These are phyloP conservation scores for Komagataella populi DNA, from an alignment of 805 yeast genomes.

Conservation along the genomic window DNA sequence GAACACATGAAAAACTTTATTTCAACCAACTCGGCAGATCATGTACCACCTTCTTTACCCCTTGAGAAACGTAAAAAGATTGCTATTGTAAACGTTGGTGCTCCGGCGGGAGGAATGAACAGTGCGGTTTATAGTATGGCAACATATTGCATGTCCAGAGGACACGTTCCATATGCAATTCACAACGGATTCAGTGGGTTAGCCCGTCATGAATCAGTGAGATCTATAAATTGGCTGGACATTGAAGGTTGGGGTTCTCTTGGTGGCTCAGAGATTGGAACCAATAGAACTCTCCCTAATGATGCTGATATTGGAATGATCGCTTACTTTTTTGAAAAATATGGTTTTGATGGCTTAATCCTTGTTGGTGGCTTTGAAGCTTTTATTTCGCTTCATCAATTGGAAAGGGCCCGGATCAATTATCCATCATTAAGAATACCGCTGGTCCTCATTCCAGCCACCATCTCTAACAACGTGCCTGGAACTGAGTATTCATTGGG, in stretches of 20 bases:
- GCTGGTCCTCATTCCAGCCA: conserved; percentile 86
- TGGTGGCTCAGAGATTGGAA: conserved; percentile 97
- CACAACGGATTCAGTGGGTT: conserved; percentile 91
- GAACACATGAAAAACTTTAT: conserved; percentile 68
- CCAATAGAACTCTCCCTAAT: conserved; percentile 77
- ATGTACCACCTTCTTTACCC: conserved; percentile 47
- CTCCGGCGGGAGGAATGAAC: conserved; percentile 95
- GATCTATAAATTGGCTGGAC: conserved; percentile 66
- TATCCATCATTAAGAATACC: conserved; percentile 94
- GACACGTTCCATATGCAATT: conserved; percentile 84
- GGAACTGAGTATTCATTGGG: conserved; percentile 96
- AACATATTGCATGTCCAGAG: conserved; percentile 73
- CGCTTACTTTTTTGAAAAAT: conserved; percentile 87
- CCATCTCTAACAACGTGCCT: conserved; percentile 97
- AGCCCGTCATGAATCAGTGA: conserved; percentile 76
- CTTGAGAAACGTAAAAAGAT: conserved; percentile 49
- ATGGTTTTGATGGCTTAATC: conserved; percentile 75
- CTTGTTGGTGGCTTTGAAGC: conserved; percentile 97
- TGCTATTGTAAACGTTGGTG: conserved; percentile 88
- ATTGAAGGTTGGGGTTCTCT: conserved; percentile 77
- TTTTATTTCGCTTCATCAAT: conserved; percentile 70
- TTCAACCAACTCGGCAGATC: conserved; percentile 55
- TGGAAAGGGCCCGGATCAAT: conserved; percentile 57
- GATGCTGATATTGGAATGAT: conserved; percentile 75
- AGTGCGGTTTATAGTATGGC: conserved; percentile 88